Evolutionary conservation across 2,329 filamentous ascomycete genomes (phyloP), one percentile per base, ranked within the genome.

Genomic region (Botryosphaeria dothidea): DNA sequence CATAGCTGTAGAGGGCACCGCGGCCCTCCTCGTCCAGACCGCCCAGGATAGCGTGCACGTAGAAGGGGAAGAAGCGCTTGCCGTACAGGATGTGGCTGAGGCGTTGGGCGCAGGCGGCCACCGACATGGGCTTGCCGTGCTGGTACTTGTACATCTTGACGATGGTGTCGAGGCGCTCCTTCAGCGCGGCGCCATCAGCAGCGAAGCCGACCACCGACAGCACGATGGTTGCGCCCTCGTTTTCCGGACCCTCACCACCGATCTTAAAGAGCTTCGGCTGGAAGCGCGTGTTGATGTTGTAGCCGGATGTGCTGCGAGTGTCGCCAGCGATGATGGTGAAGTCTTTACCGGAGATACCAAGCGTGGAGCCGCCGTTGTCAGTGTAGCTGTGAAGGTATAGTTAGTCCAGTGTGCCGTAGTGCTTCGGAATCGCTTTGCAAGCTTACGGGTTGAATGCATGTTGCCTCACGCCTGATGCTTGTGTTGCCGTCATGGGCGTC

Each of bases 71-170:
- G 85, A 99, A 99, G 56, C 95, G 92, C 84, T 98, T 98, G 79
- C 89, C 86, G 84, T 99, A 99, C 65, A 99, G 88, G 70, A 99
- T 96, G 52, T 96, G 97, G 45, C 92, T 94, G 67, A 99, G 86
- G 65, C 94, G 89, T 82, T 98, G 94, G 64, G 95, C 96, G 80
- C 94, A 98, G 56, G 95, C 95, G 74, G 92, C 90, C 74, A 98
- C 91, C 69, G 88, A 90, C 90, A 99, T 99, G 69, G 92, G 88
- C 84, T 98, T 99, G 80, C 92, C 92, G 79, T 98, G 94, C 78
- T 96, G 93, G 84, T 97, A 97, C 74, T 91, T 92, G 87, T 98
- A 98, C 90, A 98, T 96, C 85, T 97, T 98, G 84, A 96, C 95
- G 75, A 97, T 88, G 68, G 92, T 90, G 77, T 98, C 94, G 69